phyloP scores from a whole-genome alignment of 2,329 filamentous ascomycete species.

The Penicillium sp. region DNA sequence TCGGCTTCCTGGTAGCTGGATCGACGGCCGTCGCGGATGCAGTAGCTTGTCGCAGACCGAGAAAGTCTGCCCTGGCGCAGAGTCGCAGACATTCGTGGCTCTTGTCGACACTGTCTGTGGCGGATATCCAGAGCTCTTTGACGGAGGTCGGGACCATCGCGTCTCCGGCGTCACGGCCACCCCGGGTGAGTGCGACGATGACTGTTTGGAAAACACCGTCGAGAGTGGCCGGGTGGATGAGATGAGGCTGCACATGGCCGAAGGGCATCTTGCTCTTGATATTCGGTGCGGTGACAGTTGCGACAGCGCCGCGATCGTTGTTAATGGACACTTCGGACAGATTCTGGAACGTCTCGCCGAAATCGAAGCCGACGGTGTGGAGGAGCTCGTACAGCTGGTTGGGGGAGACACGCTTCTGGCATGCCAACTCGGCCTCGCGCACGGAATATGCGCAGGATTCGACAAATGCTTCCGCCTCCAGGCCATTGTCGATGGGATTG shows the following conservation, averaged over 20 bases:
- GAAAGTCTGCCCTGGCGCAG: too few relatives aligned
- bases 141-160: not conserved
- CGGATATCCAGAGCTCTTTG: not conserved
- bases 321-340: not conserved
- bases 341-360: not conserved
- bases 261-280: not conserved
- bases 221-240: not conserved
- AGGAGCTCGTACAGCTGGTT: not conserved
- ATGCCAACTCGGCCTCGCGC: not conserved
- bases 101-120: not conserved
- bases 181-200: not conserved
- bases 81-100: too few relatives aligned
- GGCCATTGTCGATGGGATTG: too few relatives aligned
- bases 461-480: too few relatives aligned
- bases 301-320: not conserved
- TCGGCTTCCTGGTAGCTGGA: not conserved
- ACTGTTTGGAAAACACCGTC: not conserved
- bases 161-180: not conserved
- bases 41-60: not conserved
- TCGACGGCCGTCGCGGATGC: not conserved
- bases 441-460: not conserved
- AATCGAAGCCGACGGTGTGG: not conserved
- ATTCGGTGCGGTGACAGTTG: not conserved
- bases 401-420: too few relatives aligned
- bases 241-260: not conserved